Evolutionary conservation across 139 green algal species (phyloP).

Genomic region (Astrephomene gubernaculifera): DNA sequence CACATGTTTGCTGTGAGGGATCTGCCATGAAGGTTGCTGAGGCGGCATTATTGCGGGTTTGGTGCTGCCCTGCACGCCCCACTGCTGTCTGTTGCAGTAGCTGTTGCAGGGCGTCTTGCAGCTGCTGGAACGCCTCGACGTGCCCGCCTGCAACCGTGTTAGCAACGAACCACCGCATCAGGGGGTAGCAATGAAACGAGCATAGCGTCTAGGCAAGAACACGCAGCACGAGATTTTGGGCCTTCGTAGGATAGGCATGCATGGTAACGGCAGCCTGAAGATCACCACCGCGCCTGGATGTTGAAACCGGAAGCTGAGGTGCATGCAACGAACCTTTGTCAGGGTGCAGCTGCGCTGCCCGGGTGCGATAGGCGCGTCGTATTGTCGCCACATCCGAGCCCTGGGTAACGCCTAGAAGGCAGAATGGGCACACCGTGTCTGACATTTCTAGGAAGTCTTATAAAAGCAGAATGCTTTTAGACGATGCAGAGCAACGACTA

Average conservation of each 20-base stretch:
- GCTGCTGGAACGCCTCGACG: not conserved
- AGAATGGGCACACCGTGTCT: conserved; percentile 22
- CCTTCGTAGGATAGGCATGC: too few species aligned
- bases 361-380: not conserved
- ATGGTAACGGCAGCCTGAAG: too few species aligned
- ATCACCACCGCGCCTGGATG: too few species aligned
- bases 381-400: not conserved
- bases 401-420: not conserved
- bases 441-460: too few species aligned
- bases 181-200: not conserved
- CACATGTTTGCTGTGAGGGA: not conserved
- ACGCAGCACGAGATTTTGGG: too few species aligned
- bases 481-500: too few species aligned
- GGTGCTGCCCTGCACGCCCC: not conserved
- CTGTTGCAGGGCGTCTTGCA: conserved; percentile 1
- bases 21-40: not conserved
- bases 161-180: not conserved
- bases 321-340: too few species aligned
- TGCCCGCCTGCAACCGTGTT: conserved; percentile 9
- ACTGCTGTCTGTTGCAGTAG: not conserved
- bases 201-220: too few species aligned
- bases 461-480: too few species aligned
- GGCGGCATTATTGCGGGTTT: not conserved
- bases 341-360: not conserved
- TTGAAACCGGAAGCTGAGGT: too few species aligned